Evolutionary conservation across 2,329 filamentous ascomycete genomes (phyloP).

Genomic region (Hymenotorrendiella dingleyae): DNA sequence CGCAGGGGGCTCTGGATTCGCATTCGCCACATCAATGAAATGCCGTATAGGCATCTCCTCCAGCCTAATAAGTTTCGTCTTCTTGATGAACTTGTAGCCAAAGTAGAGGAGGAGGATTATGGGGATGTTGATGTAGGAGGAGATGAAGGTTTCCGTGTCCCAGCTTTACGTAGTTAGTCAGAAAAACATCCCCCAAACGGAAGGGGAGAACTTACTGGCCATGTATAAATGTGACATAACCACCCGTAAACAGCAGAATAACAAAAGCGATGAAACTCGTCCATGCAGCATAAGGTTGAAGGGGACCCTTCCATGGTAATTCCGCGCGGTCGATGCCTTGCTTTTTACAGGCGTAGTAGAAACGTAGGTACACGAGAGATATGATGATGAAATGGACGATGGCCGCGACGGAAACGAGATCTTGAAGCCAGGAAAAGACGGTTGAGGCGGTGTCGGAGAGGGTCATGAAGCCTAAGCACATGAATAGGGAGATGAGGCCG

Average conservation of each 20-base stretch:
- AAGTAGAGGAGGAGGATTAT: conserved; percentile 47
- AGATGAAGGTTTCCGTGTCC: conserved; percentile 51
- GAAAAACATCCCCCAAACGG: not conserved
- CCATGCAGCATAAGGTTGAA: conserved; percentile 55
- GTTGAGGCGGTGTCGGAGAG: conserved; percentile 49
- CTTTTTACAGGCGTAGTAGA: conserved; percentile 47
- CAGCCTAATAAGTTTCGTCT: conserved; percentile 37
- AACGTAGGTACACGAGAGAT: conserved; percentile 51
- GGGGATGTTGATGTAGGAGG: conserved; percentile 58
- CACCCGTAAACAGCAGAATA: conserved; percentile 53
- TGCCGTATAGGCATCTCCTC: conserved; percentile 33
- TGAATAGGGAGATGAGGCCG: conserved; percentile 48
- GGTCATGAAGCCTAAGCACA: conserved; percentile 66
- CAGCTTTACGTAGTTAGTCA: conserved; percentile 31
- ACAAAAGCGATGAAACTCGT: conserved; percentile 44
- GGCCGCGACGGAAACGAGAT: conserved; percentile 57
- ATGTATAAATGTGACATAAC: conserved; percentile 41
- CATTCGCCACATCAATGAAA: conserved; percentile 33
- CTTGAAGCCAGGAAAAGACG: conserved; percentile 62
- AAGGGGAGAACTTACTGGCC: conserved; percentile 32
- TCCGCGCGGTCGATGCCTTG: conserved; percentile 46
- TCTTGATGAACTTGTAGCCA: conserved; percentile 49
- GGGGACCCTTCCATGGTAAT: conserved; percentile 48
- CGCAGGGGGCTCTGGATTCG: conserved; percentile 20
- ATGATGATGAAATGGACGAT: conserved; percentile 59